Evolutionary conservation across 2,329 filamentous ascomycete species (phyloP), one percentile per base, ranked within the genome.

Genomic region (Graphilbum sp.): DNA sequence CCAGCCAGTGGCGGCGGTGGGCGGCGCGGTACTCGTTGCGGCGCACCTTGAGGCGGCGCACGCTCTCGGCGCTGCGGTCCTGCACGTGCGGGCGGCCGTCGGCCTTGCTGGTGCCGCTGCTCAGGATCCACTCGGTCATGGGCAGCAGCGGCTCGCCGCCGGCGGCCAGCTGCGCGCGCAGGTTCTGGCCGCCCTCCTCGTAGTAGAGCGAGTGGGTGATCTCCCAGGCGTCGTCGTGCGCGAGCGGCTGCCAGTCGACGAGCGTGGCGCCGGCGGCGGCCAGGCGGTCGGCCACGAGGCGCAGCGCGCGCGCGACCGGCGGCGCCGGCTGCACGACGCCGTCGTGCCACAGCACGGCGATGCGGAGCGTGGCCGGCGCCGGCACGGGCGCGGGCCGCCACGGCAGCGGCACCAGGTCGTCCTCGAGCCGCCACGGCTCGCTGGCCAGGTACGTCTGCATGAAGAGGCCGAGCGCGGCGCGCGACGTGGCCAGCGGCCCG

Each of bases 341-440:
- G 46, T 39, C 37, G 2, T 11, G 12, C 37, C 37, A 36, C 32
- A 20, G n/a, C 16, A 39, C 27, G 4, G 25, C 37, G 5, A 39
- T 19, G 9, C 32, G 31, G 12, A 39, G 37, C 4, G 15, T n/a
- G 5, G 8, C 17, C 3, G 16, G 16, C 24, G 20, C 10, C 5
- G n/a, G 3, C 44, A 0, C 24, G 32, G 2, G n/a, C 32, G 5
- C 67, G 20, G 62, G 0, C 25, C 15, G 15, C 37, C 37, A 84
- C 0, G 77, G 77, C 1, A 83, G 59, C 16, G 79, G 72, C 8
- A 72, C 55, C 0, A 77, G 72, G 0, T 75, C 56, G 0, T 78
- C 77, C 50, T 84, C 79, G 63, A 62, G 43, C 69, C 56, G 1
- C 79, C 79, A 84, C 0, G 79, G 79, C 35, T 71, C 48, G 19